phyloP scores from a whole-genome alignment of 1,284 basidiomycete species.

The Malassezia yamatoensis region DNA sequence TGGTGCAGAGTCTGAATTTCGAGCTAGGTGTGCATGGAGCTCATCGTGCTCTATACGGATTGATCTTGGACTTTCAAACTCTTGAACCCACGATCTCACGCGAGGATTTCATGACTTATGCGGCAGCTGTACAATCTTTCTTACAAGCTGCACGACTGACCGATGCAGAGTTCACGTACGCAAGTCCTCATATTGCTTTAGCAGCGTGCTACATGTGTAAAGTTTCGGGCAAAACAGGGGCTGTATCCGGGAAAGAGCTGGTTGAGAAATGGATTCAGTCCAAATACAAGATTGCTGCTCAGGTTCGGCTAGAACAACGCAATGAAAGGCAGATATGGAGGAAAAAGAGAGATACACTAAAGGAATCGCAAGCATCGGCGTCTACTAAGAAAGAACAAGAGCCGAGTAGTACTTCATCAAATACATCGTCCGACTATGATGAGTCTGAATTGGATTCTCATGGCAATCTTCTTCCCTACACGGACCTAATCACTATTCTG shows the following conservation, averaged over 20 bases:
- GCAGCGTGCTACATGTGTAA: conserved; percentile 52
- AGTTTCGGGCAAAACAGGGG: neutral
- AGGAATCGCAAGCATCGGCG: conserved; percentile 5
- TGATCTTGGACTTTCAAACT: conserved; percentile 82
- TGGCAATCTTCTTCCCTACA: conserved; percentile 50
- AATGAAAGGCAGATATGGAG: neutral
- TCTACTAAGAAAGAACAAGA: neutral
- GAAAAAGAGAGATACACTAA: conserved; percentile 20
- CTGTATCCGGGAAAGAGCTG: conserved; percentile 49
- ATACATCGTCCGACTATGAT: neutral
- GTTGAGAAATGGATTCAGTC: conserved; percentile 57
- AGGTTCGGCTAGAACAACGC: neutral
- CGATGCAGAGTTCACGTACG: conserved; percentile 80
- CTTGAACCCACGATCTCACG: conserved; percentile 26
- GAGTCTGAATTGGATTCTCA: neutral
- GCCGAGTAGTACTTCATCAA: neutral
- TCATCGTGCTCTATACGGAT: conserved; percentile 76
- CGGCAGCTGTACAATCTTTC: conserved; percentile 18
- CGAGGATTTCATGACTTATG: conserved; percentile 21
- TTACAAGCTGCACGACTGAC: conserved; percentile 62
- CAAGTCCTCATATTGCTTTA: conserved; percentile 87
- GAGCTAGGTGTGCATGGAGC: conserved; percentile 87
- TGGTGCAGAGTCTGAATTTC: conserved; percentile 82
- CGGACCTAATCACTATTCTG: conserved; percentile 61
- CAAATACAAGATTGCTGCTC: conserved; percentile 12